Conservation (phyloP, 1,284 basidiomycete species). For the Cryptococcus sp. region DNA sequence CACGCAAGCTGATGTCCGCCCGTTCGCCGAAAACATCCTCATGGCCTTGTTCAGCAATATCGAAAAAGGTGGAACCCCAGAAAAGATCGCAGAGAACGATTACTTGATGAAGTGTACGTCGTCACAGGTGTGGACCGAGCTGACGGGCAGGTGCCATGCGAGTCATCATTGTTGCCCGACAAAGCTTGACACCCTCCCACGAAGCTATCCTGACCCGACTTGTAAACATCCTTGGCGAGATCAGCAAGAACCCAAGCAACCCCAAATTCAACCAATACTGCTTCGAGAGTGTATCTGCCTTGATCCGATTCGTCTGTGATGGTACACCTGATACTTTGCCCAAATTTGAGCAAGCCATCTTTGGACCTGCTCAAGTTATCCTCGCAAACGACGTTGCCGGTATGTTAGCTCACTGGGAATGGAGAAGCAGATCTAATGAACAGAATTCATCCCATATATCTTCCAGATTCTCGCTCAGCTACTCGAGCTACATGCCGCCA, state of each 20-base stretch:
- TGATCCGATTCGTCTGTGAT: slow-evolving; percentile 83
- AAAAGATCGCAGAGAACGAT: slow-evolving; percentile 97
- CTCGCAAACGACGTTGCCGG: slow-evolving; percentile 88
- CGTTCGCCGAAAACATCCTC: slow-evolving; percentile 71
- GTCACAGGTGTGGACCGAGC: background rate
- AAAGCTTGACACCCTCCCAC: slow-evolving; percentile 66
- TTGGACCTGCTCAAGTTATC: slow-evolving; percentile 82
- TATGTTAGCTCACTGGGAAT: slow-evolving; percentile 46
- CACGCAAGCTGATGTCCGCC: slow-evolving; percentile 76
- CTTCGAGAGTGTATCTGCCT: slow-evolving; percentile 89
- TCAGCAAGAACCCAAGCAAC: slow-evolving; percentile 94
- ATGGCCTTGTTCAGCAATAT: slow-evolving; percentile 76
- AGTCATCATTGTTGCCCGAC: slow-evolving; percentile 81
- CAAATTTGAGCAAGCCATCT: slow-evolving; percentile 75
- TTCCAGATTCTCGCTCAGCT: slow-evolving; percentile 97
- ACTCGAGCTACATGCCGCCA: slow-evolving; percentile 70
- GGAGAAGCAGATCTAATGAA: background rate
- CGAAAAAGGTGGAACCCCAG: slow-evolving; percentile 73
- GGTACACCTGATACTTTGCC: slow-evolving; percentile 63
- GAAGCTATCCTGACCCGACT: slow-evolving; percentile 68
- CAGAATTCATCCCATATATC: slow-evolving; percentile 95
- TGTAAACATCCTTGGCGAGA: slow-evolving; percentile 74
- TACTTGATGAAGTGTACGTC: slow-evolving; percentile 91
- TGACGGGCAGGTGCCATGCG: slow-evolving; percentile 73
- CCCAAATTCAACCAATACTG: slow-evolving; percentile 96